phyloP scores from a whole-genome alignment of 225 moss, liverwort and hornwort species.

The Bryoerythrophyllum caledonicum region DNA sequence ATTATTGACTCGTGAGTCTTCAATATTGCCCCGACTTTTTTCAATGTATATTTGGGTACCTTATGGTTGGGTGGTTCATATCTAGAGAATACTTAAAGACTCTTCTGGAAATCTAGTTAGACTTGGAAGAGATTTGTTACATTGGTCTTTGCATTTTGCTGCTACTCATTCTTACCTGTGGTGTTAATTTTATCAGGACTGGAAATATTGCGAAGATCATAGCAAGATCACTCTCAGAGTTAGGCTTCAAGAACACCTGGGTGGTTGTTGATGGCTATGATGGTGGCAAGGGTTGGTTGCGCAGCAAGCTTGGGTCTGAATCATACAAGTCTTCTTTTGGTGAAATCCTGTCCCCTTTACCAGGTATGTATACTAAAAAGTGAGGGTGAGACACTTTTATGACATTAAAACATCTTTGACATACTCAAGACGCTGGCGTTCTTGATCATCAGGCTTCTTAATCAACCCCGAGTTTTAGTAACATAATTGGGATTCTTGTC shows the following conservation, averaged over 20 bases:
- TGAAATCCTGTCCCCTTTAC: conserved; percentile 79
- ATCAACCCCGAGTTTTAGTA: no score
- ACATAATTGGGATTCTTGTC: no score
- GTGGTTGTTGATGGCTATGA: conserved; percentile 82
- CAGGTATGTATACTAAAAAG: conserved; percentile 30
- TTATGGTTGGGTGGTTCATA: no score
- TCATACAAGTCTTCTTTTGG: conserved; percentile 58
- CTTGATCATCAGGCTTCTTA: no score
- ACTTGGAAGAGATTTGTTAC: no score
- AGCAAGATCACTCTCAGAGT: conserved; percentile 54
- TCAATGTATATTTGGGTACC: no score
- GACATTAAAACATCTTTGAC: no score
- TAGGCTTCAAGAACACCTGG: conserved; percentile 80
- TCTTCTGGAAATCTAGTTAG: no score
- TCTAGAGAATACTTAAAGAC: no score
- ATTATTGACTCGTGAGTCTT: conserved; percentile 67
- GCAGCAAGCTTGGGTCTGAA: conserved; percentile 85
- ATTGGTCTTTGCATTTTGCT: neutral
- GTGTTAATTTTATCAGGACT: conserved; percentile 30
- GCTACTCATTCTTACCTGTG: neutral
- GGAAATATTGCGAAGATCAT: conserved; percentile 77
- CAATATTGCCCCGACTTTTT: neutral
- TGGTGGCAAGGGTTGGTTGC: conserved; percentile 89
- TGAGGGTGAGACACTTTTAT: no score
- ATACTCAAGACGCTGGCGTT: no score